These are phyloP conservation scores for Solanum sejunctum DNA, from an alignment of 257 asterid genomes.

Conservation along the genomic window DNA sequence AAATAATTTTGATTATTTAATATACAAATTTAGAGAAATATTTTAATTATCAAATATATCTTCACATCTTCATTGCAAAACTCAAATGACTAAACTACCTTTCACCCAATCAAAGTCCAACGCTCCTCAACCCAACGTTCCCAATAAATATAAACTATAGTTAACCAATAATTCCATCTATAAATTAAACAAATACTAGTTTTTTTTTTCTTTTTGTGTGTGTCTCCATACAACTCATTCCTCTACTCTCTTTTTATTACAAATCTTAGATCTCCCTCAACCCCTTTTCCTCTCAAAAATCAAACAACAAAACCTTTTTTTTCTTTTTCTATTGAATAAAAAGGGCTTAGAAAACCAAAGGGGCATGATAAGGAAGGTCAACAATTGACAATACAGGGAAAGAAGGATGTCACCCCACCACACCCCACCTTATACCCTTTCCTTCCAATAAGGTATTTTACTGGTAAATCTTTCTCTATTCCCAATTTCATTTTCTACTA, in stretches of 20 bases:
- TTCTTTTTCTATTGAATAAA: background rate
- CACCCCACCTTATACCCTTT: conserved; percentile 1
- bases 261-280: background rate
- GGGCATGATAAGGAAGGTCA: background rate
- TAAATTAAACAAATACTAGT: background rate
- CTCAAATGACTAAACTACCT: background rate
- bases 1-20: background rate
- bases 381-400: background rate
- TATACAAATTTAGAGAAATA: background rate
- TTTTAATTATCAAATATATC: background rate
- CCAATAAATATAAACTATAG: background rate
- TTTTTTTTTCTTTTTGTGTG: background rate
- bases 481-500: background rate
- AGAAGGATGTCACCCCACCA: conserved; percentile 17
- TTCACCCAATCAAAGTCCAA: background rate
- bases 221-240: background rate
- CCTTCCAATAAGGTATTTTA: conserved; percentile 9
- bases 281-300: background rate
- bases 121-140: background rate
- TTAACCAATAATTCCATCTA: background rate
- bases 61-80: background rate
- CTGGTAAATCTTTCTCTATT: background rate
- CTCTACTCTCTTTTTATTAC: background rate
- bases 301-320: background rate
- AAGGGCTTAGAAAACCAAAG: background rate